Percentiles rank a stretch among this genome's conserved stretches.
These are phyloP conservation scores for Chloropicon primus DNA, from an alignment of 139 green algal genomes.

Conservation along the genomic window DNA sequence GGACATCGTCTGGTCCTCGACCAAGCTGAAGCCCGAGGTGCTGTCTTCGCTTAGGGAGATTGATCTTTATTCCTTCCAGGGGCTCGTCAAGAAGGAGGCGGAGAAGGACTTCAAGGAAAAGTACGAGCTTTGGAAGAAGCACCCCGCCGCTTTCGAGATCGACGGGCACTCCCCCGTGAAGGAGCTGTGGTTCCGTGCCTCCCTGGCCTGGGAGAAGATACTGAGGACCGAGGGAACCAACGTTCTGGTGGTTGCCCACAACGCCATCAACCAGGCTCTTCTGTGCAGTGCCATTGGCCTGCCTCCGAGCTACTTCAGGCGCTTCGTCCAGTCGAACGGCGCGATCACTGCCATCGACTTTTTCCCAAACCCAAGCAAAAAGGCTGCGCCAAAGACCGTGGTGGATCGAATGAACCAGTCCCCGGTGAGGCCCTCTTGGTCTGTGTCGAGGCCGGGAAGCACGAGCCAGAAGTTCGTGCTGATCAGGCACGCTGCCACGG, in stretches of 20 bases:
- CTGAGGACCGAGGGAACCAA: neutral
- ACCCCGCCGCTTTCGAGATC: slow-evolving; percentile 64
- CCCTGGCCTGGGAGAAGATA: slow-evolving; percentile 58
- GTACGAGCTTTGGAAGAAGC: slow-evolving; percentile 64
- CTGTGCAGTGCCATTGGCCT: slow-evolving; percentile 62
- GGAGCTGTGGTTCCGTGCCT: slow-evolving; percentile 70
- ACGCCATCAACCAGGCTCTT: slow-evolving; percentile 87
- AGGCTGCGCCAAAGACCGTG: neutral
- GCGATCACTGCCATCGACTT: neutral
- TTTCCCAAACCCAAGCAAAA: neutral
- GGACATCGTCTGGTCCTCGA: slow-evolving; percentile 55
- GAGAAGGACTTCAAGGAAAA: slow-evolving; percentile 46
- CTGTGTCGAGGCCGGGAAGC: neutral
- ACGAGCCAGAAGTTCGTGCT: neutral
- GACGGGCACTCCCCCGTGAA: slow-evolving; percentile 55
- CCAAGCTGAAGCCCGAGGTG: slow-evolving; percentile 7
- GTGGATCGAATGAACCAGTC: neutral
- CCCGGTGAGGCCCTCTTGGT: neutral
- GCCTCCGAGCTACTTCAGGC: slow-evolving; percentile 22
- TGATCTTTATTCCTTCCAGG: slow-evolving; percentile 91
- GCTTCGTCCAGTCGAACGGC: neutral
- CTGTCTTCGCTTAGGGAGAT: slow-evolving; percentile 60
- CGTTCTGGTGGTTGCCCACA: slow-evolving; percentile 86
- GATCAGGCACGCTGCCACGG: neutral
- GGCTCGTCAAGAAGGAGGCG: slow-evolving; percentile 71